Conservation (phyloP, 345 rosid genomes). For the Bruguiera gymnorhiza region DNA sequence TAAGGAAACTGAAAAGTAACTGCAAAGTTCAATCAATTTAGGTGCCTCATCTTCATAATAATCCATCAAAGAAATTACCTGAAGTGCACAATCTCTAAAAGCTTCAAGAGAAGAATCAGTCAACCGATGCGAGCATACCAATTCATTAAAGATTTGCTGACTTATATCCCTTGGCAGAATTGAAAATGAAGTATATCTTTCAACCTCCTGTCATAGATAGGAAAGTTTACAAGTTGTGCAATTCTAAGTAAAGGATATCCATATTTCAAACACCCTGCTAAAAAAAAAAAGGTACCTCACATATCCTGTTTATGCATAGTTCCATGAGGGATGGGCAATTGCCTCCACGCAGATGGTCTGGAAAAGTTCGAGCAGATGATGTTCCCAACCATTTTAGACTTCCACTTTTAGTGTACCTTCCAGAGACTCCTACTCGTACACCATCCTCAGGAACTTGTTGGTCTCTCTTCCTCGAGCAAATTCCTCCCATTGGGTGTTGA, state of each 20-base stretch:
- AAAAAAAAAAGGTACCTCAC: slow-evolving; percentile 41
- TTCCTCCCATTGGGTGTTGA: slow-evolving; percentile 69
- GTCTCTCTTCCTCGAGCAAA: slow-evolving; percentile 87
- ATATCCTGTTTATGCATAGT: slow-evolving; percentile 53
- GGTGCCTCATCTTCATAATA: no score
- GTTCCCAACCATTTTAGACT: slow-evolving; percentile 88
- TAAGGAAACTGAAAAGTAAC: no score
- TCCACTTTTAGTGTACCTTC: slow-evolving; percentile 56
- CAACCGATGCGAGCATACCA: slow-evolving; percentile 50
- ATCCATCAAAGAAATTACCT: slow-evolving; percentile 41
- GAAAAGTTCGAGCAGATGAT: slow-evolving; percentile 53
- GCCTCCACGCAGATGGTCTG: slow-evolving; percentile 39
- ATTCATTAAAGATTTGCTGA: slow-evolving; percentile 79
- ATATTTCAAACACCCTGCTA: background rate
- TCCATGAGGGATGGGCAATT: slow-evolving; percentile 73
- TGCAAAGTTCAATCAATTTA: no score
- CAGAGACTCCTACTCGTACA: slow-evolving; percentile 45
- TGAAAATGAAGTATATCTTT: slow-evolving; percentile 48
- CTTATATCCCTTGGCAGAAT: slow-evolving; percentile 80
- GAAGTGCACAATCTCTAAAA: slow-evolving; percentile 83
- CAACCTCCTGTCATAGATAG: slow-evolving; percentile 49
- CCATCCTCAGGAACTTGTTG: slow-evolving; percentile 55
- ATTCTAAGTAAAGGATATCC: background rate
- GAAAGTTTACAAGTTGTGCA: slow-evolving; percentile 20
- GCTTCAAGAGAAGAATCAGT: slow-evolving; percentile 52